A percentile compares a stretch with the other conserved stretches of the same genome.
These are phyloP conservation scores for Calocera viscosa DNA, from an alignment of 768 basidiomycete genomes.

Conservation along the genomic window DNA sequence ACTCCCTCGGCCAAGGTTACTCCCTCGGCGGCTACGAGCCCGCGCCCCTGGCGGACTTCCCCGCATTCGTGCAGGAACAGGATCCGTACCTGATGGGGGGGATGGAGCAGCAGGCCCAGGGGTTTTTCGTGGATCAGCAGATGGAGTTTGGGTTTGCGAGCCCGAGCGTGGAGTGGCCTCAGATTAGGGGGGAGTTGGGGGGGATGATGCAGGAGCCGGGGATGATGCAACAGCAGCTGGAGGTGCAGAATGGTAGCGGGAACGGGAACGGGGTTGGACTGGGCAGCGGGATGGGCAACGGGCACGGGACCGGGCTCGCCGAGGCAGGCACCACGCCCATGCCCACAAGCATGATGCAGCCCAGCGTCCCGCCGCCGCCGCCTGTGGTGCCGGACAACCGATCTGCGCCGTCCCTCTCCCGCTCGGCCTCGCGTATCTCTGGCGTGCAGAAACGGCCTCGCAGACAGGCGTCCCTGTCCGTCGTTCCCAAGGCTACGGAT, in stretches of 20 bases:
- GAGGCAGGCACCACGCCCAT: neutral
- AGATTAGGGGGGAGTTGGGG: neutral
- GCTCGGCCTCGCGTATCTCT: neutral
- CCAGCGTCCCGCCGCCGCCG: neutral
- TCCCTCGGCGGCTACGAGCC: neutral
- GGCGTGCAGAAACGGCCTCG: neutral
- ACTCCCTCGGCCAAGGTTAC: constrained; percentile 3
- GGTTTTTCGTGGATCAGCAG: neutral
- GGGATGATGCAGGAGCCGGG: too few relatives aligned
- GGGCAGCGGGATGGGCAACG: too few relatives aligned
- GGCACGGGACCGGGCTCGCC: neutral
- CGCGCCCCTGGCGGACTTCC: neutral
- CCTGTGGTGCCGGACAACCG: neutral
- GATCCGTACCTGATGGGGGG: too few relatives aligned
- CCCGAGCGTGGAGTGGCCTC: neutral
- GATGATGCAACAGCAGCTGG: too few relatives aligned
- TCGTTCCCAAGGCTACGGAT: neutral
- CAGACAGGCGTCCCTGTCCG: neutral
- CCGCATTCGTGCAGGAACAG: neutral
- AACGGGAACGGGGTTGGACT: too few relatives aligned
- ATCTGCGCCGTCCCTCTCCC: neutral
- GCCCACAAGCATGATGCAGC: neutral
- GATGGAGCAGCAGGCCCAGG: too few relatives aligned
- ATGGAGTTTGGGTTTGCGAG: neutral
- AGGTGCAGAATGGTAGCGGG: too few relatives aligned